Evolutionary conservation across 2,329 filamentous ascomycete species (phyloP).

Genomic region (Aspergillus udagawae): DNA sequence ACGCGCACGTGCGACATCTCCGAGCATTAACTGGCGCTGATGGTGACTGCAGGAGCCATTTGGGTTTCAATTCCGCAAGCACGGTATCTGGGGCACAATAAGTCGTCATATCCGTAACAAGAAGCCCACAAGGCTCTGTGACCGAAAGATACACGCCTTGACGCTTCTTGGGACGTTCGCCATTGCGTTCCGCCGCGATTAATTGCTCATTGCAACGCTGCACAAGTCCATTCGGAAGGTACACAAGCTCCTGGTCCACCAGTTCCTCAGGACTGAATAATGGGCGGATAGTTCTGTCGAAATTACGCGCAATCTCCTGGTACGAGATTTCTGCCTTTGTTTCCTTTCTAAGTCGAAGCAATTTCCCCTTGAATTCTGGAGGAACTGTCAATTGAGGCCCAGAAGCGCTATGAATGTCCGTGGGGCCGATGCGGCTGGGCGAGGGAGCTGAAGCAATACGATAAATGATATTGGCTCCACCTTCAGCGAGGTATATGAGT

Average conservation of each 20-base stretch:
- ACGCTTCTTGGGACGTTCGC: slow-evolving; percentile 46
- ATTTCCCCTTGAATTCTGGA: slow-evolving; percentile 39
- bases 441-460: slow-evolving; percentile 46
- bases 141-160: slow-evolving; percentile 50
- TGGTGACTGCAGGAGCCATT: slow-evolving; percentile 76
- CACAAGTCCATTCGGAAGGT: slow-evolving; percentile 43
- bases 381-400: slow-evolving; percentile 15
- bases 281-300: slow-evolving; percentile 45
- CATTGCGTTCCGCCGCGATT: slow-evolving; percentile 42
- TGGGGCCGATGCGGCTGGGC: slow-evolving; percentile 21
- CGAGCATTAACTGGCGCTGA: slow-evolving; percentile 60
- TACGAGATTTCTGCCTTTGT: slow-evolving; percentile 51
- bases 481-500: slow-evolving; percentile 57
- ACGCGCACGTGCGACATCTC: slow-evolving; percentile 72
- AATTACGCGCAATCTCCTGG: slow-evolving; percentile 40
- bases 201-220: slow-evolving; percentile 54
- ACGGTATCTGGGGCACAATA: slow-evolving; percentile 27
- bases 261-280: slow-evolving; percentile 55
- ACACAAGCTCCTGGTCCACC: slow-evolving; percentile 54
- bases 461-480: slow-evolving; percentile 74
- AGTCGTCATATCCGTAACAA: slow-evolving; percentile 70
- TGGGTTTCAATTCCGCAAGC: slow-evolving; percentile 75
- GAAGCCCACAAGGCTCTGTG: slow-evolving; percentile 59
- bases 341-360: slow-evolving; percentile 61
- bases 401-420: slow-evolving; percentile 16